Conservation (phyloP, 1,284 basidiomycete genomes). For the Heterobasidion irregulare region DNA sequence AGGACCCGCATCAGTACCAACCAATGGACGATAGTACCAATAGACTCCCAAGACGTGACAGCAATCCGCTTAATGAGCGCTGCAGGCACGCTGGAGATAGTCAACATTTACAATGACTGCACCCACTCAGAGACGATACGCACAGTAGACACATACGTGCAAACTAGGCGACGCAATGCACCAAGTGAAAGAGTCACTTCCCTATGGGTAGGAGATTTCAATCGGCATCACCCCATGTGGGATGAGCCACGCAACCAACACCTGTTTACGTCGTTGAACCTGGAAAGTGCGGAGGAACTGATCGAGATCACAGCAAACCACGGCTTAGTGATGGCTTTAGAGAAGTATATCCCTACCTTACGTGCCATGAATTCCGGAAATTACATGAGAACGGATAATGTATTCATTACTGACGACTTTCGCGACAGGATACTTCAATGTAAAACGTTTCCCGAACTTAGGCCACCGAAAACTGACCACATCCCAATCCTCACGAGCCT, state of each 20-base stretch:
- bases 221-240: neutral
- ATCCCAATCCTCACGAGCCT: constrained; percentile 15
- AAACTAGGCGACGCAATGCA: neutral
- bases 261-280: neutral
- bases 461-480: constrained; percentile 18
- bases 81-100: neutral
- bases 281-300: neutral
- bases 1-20: constrained; percentile 7
- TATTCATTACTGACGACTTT: constrained; percentile 17
- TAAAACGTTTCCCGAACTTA: constrained; percentile 4
- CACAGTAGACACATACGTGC: neutral
- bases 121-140: neutral
- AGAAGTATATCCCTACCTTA: constrained; percentile 20
- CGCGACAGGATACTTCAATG: constrained; percentile 15
- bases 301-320: neutral
- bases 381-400: constrained; percentile 24
- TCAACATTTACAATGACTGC: neutral
- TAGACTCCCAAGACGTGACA: neutral
- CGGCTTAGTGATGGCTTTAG: constrained; percentile 19
- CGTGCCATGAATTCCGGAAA: constrained; percentile 16
- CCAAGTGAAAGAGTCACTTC: neutral
- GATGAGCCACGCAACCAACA: neutral
- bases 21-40: neutral
- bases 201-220: neutral
- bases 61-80: neutral